Evolutionary conservation across 441 rosid genomes (phyloP), one percentile per base, ranked within the genome.

Genomic region (Kokia cookei): DNA sequence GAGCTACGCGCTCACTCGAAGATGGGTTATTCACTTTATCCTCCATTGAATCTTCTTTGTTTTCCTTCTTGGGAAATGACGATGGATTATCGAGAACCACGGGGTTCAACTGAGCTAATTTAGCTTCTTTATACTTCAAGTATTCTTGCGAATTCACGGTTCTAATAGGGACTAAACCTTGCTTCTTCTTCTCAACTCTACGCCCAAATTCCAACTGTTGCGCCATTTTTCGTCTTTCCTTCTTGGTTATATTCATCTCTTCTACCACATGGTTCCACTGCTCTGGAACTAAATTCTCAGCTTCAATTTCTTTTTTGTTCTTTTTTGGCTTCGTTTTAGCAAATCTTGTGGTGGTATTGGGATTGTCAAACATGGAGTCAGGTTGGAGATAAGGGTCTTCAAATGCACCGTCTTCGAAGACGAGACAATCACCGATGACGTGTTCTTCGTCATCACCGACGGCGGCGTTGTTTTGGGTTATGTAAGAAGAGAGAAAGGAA

Each of bases 401-500:
- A 69, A 94, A 93, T 4, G 83, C 83, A 77, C 93, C 97, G 62
- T 91, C 94, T 71, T 94, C 99, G 80, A 88, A 93, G 76, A 91
- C 97, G 72, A 93, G 78, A 77, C 98, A 95, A 84, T 93, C 99
- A 26, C 99, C 99, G 73, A 90, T 78, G 43, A 80, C 79, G 72
- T 72, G 86, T 74, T 92, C 89, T 48, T 84, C 85, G 5, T 76
- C 84, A 7, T 76, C 74, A 4, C 73, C 83, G 11, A 72, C 67
- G 50, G 29, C 65, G 73, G 19, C 73, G 62, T 62, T 67, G 71
- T 65, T 58, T 40, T 78, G 78, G 13, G 63, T 24, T 40, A 85
- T 57, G 78, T 78, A 73, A 47, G 86, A 71, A 47, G 84, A 82
- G 1, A 82, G 76, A 15, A 81, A 82, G 45, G 87, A 78, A 45